Evolutionary conservation across 176 grass and related monocot genomes (phyloP).

Genomic region (Canna indica): DNA sequence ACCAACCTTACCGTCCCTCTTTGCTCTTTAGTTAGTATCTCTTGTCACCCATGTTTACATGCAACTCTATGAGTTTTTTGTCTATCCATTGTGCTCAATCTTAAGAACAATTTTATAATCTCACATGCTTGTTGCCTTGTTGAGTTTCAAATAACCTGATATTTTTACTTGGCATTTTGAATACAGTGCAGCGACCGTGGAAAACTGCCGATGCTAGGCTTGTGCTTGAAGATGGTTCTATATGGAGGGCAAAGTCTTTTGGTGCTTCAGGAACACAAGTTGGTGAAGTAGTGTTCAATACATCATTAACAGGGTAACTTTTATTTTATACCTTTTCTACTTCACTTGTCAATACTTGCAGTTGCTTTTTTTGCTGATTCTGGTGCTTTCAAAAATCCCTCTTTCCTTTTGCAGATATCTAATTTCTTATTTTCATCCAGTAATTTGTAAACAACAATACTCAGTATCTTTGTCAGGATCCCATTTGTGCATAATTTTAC

Average conservation of each 20-base stretch:
- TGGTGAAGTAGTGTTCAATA: constrained; percentile 97
- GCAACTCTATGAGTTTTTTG: not conserved
- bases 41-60: not conserved
- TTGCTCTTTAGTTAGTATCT: not conserved
- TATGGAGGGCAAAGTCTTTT: constrained; percentile 87
- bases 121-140: too few species aligned
- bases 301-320: constrained; percentile 73
- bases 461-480: too few species aligned
- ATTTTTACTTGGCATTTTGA: constrained; percentile 1
- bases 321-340: not conserved
- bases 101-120: not conserved
- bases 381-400: too few species aligned
- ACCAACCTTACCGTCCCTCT: not conserved
- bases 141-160: not conserved
- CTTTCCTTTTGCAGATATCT: not conserved
- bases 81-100: too few species aligned
- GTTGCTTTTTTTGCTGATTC: not conserved
- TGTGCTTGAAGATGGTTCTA: constrained; percentile 88
- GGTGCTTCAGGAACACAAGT: constrained; percentile 81
- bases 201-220: constrained; percentile 73
- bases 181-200: constrained; percentile 56
- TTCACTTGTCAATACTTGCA: not conserved
- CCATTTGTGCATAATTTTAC: not conserved
- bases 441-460: not conserved
- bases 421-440: not conserved